Base-by-base conservation (phyloP, 2,329 filamentous ascomycete species). In the Chaetomium globosum region DNA sequence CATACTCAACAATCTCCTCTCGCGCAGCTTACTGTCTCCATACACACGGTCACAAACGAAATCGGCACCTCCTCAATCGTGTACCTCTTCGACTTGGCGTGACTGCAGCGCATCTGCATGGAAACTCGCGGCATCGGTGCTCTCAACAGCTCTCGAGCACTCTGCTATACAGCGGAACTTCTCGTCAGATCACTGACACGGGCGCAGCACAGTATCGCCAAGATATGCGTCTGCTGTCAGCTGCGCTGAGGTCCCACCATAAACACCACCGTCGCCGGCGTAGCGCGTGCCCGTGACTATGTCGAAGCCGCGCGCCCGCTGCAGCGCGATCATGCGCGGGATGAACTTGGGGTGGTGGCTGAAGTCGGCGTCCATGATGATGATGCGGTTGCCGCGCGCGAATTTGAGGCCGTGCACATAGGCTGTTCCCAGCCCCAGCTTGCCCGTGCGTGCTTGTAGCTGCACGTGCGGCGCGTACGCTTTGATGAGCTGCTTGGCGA, bases 331-430 rank as follows among this genome's bases (percentile, higher is more conserved):
- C 92, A 99, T 98, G 75, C 89, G 84, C 61, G 93, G 89, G 79
- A 99, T 97, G 86, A 98, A 99, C 81, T 98, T 99, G 76, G 95
- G 95, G 83, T 99, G 95, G 82, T 99, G 95, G 73, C 88, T 92
- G 85, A 99, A 99, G 81, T 99, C 95, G 80, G 96, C 95, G 82
- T 99, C 95, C 95, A 99, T 99, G 85, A 99, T 99, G 83, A 99
- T 92, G 76, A 99, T 92, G 76, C 88, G 98, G 85, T 96, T 97
- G 74, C 95, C 95, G 26, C 88, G 93, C 28, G 85, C 90, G 76
- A 91, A 98, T 77, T 97, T 87, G 67, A 99, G 85, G 60, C 94
- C 94, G 79, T 97, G 93, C 48, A 97, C 92, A 81, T 98, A 98
- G 57, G 94, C 94, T 2, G 94, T 97, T 72, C 94, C 94, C 58